Base-by-base conservation (phyloP, 1,284 basidiomycete genomes). In the Cryptococcus jaspeensis region DNA sequence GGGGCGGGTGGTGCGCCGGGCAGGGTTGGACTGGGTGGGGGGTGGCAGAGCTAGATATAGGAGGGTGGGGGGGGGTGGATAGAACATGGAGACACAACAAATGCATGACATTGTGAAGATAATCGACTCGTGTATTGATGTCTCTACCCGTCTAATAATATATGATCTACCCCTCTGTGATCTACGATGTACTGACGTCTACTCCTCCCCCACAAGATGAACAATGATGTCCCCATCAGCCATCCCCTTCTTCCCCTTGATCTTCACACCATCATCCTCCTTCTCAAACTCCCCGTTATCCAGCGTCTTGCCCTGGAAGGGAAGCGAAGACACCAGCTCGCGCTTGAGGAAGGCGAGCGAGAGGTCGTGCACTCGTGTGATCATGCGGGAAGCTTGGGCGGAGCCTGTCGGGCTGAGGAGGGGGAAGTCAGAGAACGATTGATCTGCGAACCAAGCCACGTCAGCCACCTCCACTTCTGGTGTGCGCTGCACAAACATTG, bases 391-490 rank as follows among this genome's bases (percentile, higher is more conserved):
- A 0, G 67, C 67, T 1, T 47, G 38, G 2, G 63, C 42, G 12
- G 65, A 53, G 3, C 58, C 55, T 13, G 65, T 56, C 5, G 64
- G 64, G 18, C 65, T 38, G 28, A 75, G 58, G 7, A 71, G 58
- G 9, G 67, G 67, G 59, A 75, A 75, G 60, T 77, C 75, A 22
- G 71, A 74, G 60, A 75, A 77, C 5, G 63, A 59, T 62, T 76
- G 72, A 53, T 77, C 74, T 73, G 59, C 20, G 3, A 18, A 13
- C n/a, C n/a, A n/a, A n/a, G n/a, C n/a, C n/a, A n/a, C n/a, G n/a
- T n/a, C n/a, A n/a, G n/a, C n/a, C n/a, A n/a, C n/a, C n/a, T n/a
- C n/a, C n/a, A n/a, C n/a, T n/a, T n/a, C n/a, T n/a, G n/a, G n/a
- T n/a, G n/a, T n/a, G n/a, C n/a, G n/a, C n/a, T n/a, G n/a, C n/a